phyloP scores from a whole-genome alignment of 225 moss, liverwort and hornwort species.

The Pleurozium schreberi region DNA sequence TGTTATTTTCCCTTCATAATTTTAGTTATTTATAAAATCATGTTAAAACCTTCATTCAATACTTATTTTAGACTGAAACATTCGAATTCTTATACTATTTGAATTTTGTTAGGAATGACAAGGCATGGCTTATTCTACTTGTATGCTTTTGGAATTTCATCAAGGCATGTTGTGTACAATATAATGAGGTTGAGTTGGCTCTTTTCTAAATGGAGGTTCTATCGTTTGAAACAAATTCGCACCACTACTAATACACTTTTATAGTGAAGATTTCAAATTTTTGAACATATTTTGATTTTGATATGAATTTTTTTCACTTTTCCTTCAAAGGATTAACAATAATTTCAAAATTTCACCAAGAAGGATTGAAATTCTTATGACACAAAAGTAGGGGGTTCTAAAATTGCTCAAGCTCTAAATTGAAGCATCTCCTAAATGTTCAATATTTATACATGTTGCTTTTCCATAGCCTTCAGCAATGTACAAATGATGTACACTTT shows the following conservation, averaged over 20 bases:
- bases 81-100: background rate
- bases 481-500: no score
- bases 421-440: no score
- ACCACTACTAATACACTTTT: background rate
- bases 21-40: background rate
- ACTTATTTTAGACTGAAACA: background rate
- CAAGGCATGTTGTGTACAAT: background rate
- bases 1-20: no score
- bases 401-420: no score
- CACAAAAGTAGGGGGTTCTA: no score
- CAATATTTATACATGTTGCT: no score
- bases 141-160: background rate
- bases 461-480: no score
- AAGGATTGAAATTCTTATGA: background rate
- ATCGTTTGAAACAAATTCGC: no score
- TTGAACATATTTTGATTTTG: background rate
- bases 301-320: background rate
- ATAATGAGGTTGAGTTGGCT: rapidly evolving
- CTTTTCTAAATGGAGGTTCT: background rate
- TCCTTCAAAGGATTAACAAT: rapidly evolving
- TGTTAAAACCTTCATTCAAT: rapidly evolving
- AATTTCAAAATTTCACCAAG: no score
- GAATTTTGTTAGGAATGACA: background rate
- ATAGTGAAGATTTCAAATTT: background rate
- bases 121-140: background rate